Conservation (phyloP, 2,329 filamentous ascomycete species). For the Fusarium nygamai region DNA sequence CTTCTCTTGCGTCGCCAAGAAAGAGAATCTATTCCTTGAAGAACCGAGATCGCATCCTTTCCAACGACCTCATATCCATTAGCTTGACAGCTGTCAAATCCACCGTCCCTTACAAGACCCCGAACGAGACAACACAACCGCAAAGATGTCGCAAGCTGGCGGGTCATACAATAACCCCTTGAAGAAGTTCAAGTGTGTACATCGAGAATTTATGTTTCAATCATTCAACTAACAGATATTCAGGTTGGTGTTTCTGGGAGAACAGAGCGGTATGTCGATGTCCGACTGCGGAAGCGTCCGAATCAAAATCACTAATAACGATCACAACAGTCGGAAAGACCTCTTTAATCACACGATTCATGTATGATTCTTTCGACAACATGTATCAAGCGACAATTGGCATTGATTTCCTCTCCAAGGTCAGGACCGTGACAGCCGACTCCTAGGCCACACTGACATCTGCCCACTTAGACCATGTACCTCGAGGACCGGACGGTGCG, state of each 20-base stretch:
- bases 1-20: not conserved
- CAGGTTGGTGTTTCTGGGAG: conserved; percentile 95
- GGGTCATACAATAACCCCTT: conserved; percentile 98
- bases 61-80: conserved; percentile 15
- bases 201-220: not conserved
- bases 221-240: conserved; percentile 36
- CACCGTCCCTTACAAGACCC: conserved; percentile 22
- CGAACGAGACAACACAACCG: conserved; percentile 34
- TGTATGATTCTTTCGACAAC: conserved; percentile 99
- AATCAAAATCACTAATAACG: conserved; percentile 39
- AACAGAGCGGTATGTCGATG: conserved; percentile 87
- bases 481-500: conserved; percentile 98
- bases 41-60: conserved; percentile 7
- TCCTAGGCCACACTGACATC: conserved; percentile 29
- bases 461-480: conserved; percentile 82
- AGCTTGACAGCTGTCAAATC: conserved; percentile 42
- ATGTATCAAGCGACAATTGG: conserved; percentile 99
- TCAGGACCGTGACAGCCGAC: conserved; percentile 50
- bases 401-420: conserved; percentile 99
- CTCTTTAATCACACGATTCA: conserved; percentile 97
- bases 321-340: conserved; percentile 87
- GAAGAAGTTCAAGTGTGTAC: conserved; percentile 97
- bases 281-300: conserved; percentile 30
- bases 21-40: not conserved
- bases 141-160: conserved; percentile 81